These are phyloP conservation scores for Xanthoconium stramineum DNA, from an alignment of 768 basidiomycete genomes.

Conservation along the genomic window DNA sequence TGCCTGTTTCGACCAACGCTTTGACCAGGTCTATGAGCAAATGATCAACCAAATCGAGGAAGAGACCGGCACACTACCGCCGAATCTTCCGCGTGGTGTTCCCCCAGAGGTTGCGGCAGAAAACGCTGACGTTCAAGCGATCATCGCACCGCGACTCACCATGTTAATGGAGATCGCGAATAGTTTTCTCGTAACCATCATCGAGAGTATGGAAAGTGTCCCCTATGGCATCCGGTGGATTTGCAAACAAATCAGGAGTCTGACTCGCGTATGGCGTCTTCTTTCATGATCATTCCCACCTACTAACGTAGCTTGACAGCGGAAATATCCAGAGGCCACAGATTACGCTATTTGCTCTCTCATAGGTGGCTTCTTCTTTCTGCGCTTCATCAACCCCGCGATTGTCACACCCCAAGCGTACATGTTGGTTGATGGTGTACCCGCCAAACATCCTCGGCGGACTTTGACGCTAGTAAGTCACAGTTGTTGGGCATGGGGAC, in stretches of 20 bases:
- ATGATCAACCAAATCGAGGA: slow-evolving; percentile 99
- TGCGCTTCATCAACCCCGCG: slow-evolving; percentile 98
- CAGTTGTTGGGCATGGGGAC: background rate
- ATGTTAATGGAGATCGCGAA: slow-evolving; percentile 99
- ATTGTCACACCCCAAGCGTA: slow-evolving; percentile 99
- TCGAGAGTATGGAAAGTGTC: slow-evolving; percentile 97
- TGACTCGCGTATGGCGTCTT: slow-evolving; percentile 72
- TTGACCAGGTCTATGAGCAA: slow-evolving; percentile 91
- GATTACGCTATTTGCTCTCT: slow-evolving; percentile 98
- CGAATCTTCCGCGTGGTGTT: slow-evolving; percentile 89
- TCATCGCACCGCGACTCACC: slow-evolving; percentile 93
- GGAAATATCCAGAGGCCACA: slow-evolving; percentile 98
- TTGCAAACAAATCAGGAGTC: slow-evolving; percentile 97
- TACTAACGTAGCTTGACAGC: slow-evolving; percentile 42
- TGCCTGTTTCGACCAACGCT: background rate
- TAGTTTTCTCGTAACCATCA: slow-evolving; percentile 94
- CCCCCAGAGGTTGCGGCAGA: slow-evolving; percentile 92
- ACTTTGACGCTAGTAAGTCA: slow-evolving; percentile 82
- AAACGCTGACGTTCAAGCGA: slow-evolving; percentile 94
- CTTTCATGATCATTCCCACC: background rate
- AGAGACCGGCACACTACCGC: slow-evolving; percentile 88
- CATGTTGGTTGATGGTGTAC: slow-evolving; percentile 98
- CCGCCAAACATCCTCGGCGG: slow-evolving; percentile 95
- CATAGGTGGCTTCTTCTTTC: slow-evolving; percentile 99
- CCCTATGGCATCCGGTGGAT: slow-evolving; percentile 99